These are phyloP conservation scores for Pachysolen tannophilus DNA, from an alignment of 805 yeast species.

Conservation along the genomic window DNA sequence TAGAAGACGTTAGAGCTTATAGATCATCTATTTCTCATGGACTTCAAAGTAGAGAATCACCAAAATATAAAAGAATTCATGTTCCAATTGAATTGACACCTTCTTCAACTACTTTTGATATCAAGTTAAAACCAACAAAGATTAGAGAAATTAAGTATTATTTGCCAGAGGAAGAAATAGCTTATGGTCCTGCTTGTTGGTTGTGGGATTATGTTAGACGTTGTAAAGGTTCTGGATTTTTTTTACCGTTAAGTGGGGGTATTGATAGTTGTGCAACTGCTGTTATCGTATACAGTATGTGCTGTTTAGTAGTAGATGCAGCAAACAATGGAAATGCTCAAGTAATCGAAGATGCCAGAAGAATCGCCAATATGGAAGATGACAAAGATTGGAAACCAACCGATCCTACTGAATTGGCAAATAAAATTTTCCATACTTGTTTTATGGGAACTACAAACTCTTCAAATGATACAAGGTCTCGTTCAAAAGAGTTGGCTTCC, in stretches of 20 bases:
- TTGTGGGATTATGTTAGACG: conserved; percentile 96
- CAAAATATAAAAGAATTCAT: conserved; percentile 45
- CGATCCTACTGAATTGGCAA: conserved; percentile 70
- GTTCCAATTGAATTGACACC: conserved; percentile 66
- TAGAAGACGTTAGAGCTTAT: conserved; percentile 84
- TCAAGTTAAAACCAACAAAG: conserved; percentile 49
- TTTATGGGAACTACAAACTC: conserved; percentile 97
- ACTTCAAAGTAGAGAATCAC: conserved; percentile 46
- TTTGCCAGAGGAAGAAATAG: conserved; percentile 91
- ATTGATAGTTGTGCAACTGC: conserved; percentile 98
- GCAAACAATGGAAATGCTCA: conserved; percentile 58
- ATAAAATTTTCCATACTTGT: conserved; percentile 74
- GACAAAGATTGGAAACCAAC: conserved; percentile 60
- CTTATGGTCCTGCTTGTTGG: conserved; percentile 99
- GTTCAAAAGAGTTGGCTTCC: conserved; percentile 72
- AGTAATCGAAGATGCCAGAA: conserved; percentile 70
- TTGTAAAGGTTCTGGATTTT: conserved; percentile 84
- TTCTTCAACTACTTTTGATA: conserved; percentile 48
- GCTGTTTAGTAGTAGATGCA: conserved; percentile 72
- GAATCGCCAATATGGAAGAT: conserved; percentile 47
- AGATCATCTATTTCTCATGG: conserved; percentile 70
- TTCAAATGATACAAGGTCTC: conserved; percentile 71
- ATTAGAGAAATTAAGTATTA: conserved; percentile 51
- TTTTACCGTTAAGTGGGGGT: conserved; percentile 93
- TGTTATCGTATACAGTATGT: conserved; percentile 90